Evolutionary conservation across 768 basidiomycete species (phyloP).

Genomic region (Lactarius evosmus): DNA sequence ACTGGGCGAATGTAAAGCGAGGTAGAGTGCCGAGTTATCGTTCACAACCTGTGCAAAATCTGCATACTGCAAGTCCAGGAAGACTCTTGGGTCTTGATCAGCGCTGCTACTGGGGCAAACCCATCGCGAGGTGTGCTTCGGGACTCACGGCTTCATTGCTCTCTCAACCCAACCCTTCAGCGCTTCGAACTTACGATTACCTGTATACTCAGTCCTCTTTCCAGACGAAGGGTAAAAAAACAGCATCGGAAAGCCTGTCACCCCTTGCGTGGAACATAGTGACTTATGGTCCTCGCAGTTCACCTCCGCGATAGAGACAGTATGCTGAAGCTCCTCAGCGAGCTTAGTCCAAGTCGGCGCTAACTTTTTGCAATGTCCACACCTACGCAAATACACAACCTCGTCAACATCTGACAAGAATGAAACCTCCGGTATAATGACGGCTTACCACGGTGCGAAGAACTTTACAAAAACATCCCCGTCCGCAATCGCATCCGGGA

Average conservation of each 20-base stretch:
- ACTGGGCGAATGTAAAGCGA: constrained; percentile 48
- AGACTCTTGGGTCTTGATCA: constrained; percentile 31
- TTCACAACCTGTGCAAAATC: constrained; percentile 45
- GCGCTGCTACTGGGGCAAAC: constrained; percentile 4
- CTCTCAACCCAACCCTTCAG: constrained; percentile 73
- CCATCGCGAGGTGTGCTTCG: neutral
- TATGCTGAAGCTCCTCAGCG: constrained; percentile 63
- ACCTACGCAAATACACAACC: constrained; percentile 43
- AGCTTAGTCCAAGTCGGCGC: constrained; percentile 79
- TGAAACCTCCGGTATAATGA: neutral
- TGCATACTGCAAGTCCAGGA: constrained; percentile 40
- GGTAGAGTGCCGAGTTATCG: constrained; percentile 53
- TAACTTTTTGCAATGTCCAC: constrained; percentile 94
- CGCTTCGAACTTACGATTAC: constrained; percentile 66
- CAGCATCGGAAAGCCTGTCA: constrained; percentile 84
- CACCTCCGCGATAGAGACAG: constrained; percentile 78
- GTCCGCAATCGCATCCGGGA: constrained; percentile 41
- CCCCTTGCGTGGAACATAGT: constrained; percentile 61
- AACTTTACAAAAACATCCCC: constrained; percentile 71
- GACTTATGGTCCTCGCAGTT: constrained; percentile 77
- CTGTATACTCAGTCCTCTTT: constrained; percentile 67
- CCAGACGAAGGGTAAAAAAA: constrained; percentile 55
- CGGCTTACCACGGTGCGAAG: constrained; percentile 79
- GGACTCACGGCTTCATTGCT: constrained; percentile 65
- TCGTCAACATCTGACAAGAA: neutral